Base-by-base conservation (phyloP, 2,329 filamentous ascomycete species). In the Pleomassaria siparia region DNA sequence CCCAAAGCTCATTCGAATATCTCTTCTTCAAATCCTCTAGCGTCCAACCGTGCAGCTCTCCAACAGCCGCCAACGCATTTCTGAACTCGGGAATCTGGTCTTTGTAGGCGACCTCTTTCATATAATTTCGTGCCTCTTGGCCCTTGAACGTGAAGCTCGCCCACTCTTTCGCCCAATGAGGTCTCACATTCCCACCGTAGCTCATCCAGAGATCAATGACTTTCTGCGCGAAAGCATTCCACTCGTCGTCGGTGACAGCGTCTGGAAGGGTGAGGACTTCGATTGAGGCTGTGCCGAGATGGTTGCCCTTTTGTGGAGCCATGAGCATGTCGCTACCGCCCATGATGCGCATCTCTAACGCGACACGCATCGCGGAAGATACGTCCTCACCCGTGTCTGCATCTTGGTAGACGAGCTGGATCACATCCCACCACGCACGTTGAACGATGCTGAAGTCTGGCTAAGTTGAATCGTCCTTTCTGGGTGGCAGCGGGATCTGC, bases 381-480 rank as follows among this genome's bases (percentile, higher is more conserved):
- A 57, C 43, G 39, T 60, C 44, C 13, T 40, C 42, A 11, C 43
- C 46, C 5, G 41, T 67, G 6, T 65, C 62, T 8, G 56, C 55
- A 37, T 72, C 59, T 32, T 63, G 55, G 51, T 78, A 78, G n/a
- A 70, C 71, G 1, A 71, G 64, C 5, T 72, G 65, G 51, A 79
- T 77, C 12, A 73, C 74, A 45, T 78, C 76, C 76, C 76, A 79
- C 76, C 76, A 79, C 0, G 76, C 76, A 4, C 67, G 66, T 43
- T 74, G 74, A 1, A 77, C 71, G 16, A 73, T 59, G 10, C 58
- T 64, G 54, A 70, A 76, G 60, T 79, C 76, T 1, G 72, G 65
- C 46, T 70, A 68, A 16, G 56, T 55, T 0, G 65, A 55, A n/a
- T 69, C 59, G 11, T 62, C 55, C 2, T 40, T 47, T 25, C 57